Base-by-base conservation (phyloP, 371 early-diverging fungal species). In the Circinella umbellata region DNA sequence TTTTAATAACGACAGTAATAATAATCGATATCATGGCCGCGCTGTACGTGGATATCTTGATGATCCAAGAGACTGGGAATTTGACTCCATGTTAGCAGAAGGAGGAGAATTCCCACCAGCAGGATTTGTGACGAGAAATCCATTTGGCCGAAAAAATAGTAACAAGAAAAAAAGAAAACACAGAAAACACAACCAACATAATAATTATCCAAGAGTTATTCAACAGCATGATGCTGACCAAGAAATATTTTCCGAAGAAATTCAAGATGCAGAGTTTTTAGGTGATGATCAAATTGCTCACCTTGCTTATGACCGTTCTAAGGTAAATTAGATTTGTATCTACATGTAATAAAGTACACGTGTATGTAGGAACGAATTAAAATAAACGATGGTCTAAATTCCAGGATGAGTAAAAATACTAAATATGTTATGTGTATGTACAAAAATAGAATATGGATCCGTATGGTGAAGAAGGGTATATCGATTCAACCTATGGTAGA, bases 271-370 rank as follows among this genome's bases (percentile, higher is more conserved):
- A 47, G 83, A 82, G 65, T 82, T 73, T 53, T 60, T 82, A 37
- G 79, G 72, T 18, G 83, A 82, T 68, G 83, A 80, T 42, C 83
- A 78, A 66, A 82, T 82, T 54, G 76, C 76, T 11, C 67, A 70
- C 49, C 64, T 81, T 35, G 69, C 68, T 35, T 68, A 70, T 39
- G 53, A 66, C 6, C 68, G 63, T 37, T 20, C 61, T 46, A 65
- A 64, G 64, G 71, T 67, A 66, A 42, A 42, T 48, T n/a, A n/a
- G 53, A 13, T 36, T 39, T 13, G 35, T 17, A 20, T 47, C 3
- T 34, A 27, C 27, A 27, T 27, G 27, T 27, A 27, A 27, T 27
- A 27, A 27, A 27, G 27, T 27, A 27, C 27, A 27, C 2, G 27
- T 60, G 34, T 60, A 36, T 60, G 27, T 37, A 6, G 34, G 1